phyloP scores from a whole-genome alignment of 2,329 filamentous ascomycete genomes.

The Xylaria digitata region DNA sequence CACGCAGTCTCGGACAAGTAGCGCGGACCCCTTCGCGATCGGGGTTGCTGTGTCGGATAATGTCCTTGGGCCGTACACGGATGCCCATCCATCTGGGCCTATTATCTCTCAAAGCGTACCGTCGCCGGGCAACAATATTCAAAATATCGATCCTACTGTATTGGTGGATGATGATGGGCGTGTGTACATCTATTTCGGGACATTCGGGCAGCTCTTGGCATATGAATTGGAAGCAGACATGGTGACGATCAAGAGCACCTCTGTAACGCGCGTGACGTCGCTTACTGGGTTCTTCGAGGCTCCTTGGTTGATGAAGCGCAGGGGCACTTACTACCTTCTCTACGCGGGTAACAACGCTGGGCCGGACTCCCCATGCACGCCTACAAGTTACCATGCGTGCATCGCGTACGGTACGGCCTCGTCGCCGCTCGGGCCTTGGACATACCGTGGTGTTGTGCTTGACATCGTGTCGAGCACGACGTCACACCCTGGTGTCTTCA shows the following conservation, averaged over 20 bases:
- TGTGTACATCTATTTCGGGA: conserved; percentile 55
- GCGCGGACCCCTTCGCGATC: conserved; percentile 52
- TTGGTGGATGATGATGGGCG: conserved; percentile 52
- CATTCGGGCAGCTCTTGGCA: conserved; percentile 52
- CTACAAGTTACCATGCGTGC: conserved; percentile 54
- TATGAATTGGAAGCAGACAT: conserved; percentile 53
- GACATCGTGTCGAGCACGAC: conserved; percentile 54
- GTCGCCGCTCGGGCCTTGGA: conserved; percentile 53
- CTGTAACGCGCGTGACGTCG: conserved; percentile 38
- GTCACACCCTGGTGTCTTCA: conserved; percentile 52
- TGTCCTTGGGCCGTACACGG: conserved; percentile 52
- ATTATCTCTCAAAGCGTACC: conserved; percentile 53
- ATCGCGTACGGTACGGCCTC: conserved; percentile 53
- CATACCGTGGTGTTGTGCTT: conserved; percentile 50
- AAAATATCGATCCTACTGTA: conserved; percentile 56
- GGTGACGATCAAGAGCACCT: conserved; percentile 50
- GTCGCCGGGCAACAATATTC: conserved; percentile 50
- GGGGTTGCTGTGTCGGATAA: conserved; percentile 53
- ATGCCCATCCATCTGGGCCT: conserved; percentile 51
- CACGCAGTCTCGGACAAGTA: conserved; percentile 44
- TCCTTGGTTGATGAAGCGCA: conserved; percentile 51
- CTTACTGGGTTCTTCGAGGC: conserved; percentile 54
- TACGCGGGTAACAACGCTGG: conserved; percentile 55
- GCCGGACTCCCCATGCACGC: conserved; percentile 52
- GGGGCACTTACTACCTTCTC: conserved; percentile 53